Percentiles rank a stretch among this genome's conserved stretches.
These are phyloP conservation scores for Mycena citricolor DNA, from an alignment of 1,284 basidiomycete species.

Conservation along the genomic window DNA sequence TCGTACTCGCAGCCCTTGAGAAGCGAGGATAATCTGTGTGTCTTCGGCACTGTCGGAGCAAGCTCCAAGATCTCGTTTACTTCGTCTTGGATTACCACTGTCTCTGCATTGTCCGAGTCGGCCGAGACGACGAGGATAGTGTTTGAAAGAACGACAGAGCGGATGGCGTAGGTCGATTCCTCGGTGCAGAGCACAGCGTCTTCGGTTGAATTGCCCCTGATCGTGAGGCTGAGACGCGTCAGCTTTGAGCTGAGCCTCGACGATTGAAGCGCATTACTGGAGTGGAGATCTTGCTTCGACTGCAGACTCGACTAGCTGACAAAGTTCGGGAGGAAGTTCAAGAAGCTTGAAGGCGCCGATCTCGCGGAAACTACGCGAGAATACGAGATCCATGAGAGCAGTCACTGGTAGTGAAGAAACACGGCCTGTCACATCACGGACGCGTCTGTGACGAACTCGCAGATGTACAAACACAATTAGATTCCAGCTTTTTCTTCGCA, in stretches of 20 bases:
- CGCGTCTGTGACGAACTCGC: too few relatives aligned
- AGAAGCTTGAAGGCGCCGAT: slow-evolving; percentile 60
- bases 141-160: slow-evolving; percentile 85
- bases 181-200: slow-evolving; percentile 87
- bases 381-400: slow-evolving; percentile 42
- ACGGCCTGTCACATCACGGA: neutral
- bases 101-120: slow-evolving; percentile 29
- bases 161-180: slow-evolving; percentile 75
- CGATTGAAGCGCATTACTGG: slow-evolving; percentile 40
- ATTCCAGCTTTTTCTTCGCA: too few relatives aligned
- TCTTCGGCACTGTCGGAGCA: slow-evolving; percentile 65
- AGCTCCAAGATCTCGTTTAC: slow-evolving; percentile 80
- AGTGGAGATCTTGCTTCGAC: slow-evolving; percentile 33
- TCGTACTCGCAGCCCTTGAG: slow-evolving; percentile 69
- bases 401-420: neutral
- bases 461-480: too few relatives aligned
- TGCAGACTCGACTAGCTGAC: slow-evolving; percentile 48
- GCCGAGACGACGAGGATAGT: slow-evolving; percentile 71
- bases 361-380: slow-evolving; percentile 51
- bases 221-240: slow-evolving; percentile 53
- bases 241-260: slow-evolving; percentile 40
- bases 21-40: slow-evolving; percentile 65
- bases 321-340: slow-evolving; percentile 67
- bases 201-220: slow-evolving; percentile 80
- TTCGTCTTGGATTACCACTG: slow-evolving; percentile 66